phyloP scores from a whole-genome alignment of 108 stramenopile genomes.

The Ochromonas danica region DNA sequence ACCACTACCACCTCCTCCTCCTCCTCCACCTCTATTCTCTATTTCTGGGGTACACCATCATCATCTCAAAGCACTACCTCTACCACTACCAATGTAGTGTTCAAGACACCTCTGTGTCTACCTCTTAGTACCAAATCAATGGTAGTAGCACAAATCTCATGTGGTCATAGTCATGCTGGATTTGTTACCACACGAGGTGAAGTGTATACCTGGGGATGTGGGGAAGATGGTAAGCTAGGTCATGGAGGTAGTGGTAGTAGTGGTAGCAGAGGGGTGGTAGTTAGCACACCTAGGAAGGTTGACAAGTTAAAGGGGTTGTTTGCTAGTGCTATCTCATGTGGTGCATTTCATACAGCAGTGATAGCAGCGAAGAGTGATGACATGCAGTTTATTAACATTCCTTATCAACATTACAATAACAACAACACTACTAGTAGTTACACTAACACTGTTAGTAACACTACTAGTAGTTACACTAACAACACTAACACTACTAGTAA shows the following conservation, averaged over 20 bases:
- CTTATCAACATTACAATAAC: background rate
- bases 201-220: slow-evolving; percentile 37
- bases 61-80: too few species aligned
- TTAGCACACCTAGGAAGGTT: background rate
- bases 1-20: too few species aligned
- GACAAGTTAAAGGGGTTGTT: background rate
- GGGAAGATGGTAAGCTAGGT: slow-evolving; percentile 34
- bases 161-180: slow-evolving; percentile 4
- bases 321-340: slow-evolving; percentile 4
- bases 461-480: slow-evolving; percentile 8
- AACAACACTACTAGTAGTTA: background rate
- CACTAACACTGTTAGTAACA: background rate
- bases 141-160: background rate
- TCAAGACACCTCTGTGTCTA: too few species aligned
- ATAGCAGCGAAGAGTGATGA: background rate
- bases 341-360: slow-evolving; percentile 14
- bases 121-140: too few species aligned
- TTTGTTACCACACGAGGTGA: slow-evolving; percentile 7
- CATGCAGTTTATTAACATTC: background rate
- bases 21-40: too few species aligned
- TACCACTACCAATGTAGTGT: too few species aligned
- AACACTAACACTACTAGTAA: background rate
- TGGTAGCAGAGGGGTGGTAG: background rate
- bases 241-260: slow-evolving; percentile 8
- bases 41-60: too few species aligned